These are phyloP conservation scores for Apostasia ramifera DNA, from an alignment of 106 monocot genomes.

Conservation along the genomic window DNA sequence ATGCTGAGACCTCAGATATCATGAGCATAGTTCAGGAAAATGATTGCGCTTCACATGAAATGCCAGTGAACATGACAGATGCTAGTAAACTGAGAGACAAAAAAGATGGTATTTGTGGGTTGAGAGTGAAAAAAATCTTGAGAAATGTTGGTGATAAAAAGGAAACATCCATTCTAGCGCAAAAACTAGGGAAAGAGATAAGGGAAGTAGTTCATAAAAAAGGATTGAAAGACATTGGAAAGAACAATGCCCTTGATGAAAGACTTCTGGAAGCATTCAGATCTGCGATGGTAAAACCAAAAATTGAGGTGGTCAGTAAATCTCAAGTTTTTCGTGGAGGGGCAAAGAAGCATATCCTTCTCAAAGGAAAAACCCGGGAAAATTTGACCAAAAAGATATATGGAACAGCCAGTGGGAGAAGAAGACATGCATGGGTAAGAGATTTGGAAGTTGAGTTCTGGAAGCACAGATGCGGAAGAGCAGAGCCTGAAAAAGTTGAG, in stretches of 20 bases:
- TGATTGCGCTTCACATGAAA: slow-evolving; percentile 7
- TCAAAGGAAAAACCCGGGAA: slow-evolving; percentile 73
- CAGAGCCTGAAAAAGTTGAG: slow-evolving; percentile 65
- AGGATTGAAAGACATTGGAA: slow-evolving; percentile 20
- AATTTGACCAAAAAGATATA: slow-evolving; percentile 92
- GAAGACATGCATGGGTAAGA: slow-evolving; percentile 70
- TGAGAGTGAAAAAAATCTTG: slow-evolving; percentile 87
- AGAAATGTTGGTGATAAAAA: slow-evolving; percentile 39
- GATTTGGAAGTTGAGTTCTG: slow-evolving; percentile 92
- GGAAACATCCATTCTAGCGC: slow-evolving; percentile 50
- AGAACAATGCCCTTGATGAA: slow-evolving; percentile 43
- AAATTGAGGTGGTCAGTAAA: slow-evolving; percentile 19
- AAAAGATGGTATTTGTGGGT: slow-evolving; percentile 32
- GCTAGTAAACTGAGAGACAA: slow-evolving; percentile 10
- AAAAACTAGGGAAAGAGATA: slow-evolving; percentile 77
- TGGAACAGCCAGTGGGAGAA: slow-evolving; percentile 57
- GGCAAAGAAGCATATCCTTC: slow-evolving; percentile 38
- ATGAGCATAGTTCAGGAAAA: slow-evolving; percentile 68
- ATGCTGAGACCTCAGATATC: slow-evolving; percentile 40
- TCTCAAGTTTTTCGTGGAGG: slow-evolving; percentile 17
- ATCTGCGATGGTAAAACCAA: slow-evolving; percentile 49
- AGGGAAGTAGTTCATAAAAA: slow-evolving; percentile 41
- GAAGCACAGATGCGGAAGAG: slow-evolving; percentile 57
- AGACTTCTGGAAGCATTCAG: slow-evolving; percentile 80
- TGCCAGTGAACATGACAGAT: slow-evolving; percentile 2